Conservation (phyloP, 345 rosid species). For the Mercurialis annua region DNA sequence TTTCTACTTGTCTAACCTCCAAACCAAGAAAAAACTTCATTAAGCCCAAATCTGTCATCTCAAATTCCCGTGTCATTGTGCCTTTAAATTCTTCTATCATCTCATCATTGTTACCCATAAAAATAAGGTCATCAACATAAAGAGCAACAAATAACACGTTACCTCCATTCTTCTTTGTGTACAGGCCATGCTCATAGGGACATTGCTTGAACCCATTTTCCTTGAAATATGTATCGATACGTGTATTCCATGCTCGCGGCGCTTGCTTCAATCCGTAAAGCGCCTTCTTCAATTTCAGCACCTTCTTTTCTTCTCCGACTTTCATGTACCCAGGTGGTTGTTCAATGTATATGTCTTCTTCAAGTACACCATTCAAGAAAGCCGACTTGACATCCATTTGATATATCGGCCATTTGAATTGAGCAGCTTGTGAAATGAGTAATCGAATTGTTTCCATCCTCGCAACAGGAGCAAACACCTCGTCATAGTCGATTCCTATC, state of each 20-base stretch:
- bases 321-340: no score
- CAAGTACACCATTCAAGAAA: no score
- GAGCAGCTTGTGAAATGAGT: neutral
- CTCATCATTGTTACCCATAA: neutral
- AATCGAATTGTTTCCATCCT: neutral
- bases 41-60: neutral
- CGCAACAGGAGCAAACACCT: neutral
- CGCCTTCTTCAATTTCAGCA: no score
- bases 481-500: neutral
- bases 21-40: constrained; percentile 12
- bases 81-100: no score
- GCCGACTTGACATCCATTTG: no score
- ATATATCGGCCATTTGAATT: neutral
- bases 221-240: neutral
- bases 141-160: neutral
- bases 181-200: neutral
- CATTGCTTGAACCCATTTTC: neutral
- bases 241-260: no score
- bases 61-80: no score
- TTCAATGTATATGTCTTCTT: no score
- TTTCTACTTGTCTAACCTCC: constrained; percentile 5
- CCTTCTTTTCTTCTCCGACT: no score
- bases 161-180: neutral
- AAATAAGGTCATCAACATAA: constrained; percentile 13
- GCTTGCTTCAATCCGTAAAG: no score